Conservation (phyloP, 2,329 filamentous ascomycete species). For the Metarhizium sp. region DNA sequence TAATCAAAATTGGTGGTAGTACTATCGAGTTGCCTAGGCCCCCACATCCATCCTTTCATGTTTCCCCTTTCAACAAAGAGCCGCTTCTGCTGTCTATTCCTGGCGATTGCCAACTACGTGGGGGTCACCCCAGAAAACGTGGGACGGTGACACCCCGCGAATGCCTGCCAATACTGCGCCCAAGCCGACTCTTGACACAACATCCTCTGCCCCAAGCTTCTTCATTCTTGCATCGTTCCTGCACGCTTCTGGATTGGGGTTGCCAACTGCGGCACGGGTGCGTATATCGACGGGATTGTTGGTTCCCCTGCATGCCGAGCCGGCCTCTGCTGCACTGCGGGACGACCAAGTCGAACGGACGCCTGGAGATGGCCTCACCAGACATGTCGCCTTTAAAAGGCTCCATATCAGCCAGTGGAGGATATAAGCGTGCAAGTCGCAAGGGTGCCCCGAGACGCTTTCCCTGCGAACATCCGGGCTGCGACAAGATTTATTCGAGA, state of each 20-base stretch:
- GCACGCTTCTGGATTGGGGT: background rate
- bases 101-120: conserved; percentile 1
- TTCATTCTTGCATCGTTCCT: background rate
- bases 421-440: conserved; percentile 42
- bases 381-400: conserved; percentile 6
- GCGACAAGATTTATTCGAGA: conserved; percentile 71
- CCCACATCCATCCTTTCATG: no score
- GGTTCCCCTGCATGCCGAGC: background rate
- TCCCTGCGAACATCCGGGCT: conserved; percentile 58
- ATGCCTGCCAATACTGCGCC: background rate
- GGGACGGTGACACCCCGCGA: conserved; percentile 8
- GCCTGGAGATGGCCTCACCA: conserved; percentile 14
- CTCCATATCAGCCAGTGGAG: conserved; percentile 6
- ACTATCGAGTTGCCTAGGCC: no score
- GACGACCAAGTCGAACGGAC: background rate
- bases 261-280: background rate
- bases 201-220: conserved; percentile 1
- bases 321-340: background rate
- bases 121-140: conserved; percentile 11
- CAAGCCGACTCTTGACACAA: background rate
- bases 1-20: no score
- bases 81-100: background rate
- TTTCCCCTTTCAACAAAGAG: background rate
- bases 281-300: background rate
- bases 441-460: conserved; percentile 44